Percentiles rank a stretch among this genome's conserved stretches.
These are phyloP conservation scores for Fusarium equiseti DNA, from an alignment of 2,329 filamentous ascomycete species.

Conservation along the genomic window DNA sequence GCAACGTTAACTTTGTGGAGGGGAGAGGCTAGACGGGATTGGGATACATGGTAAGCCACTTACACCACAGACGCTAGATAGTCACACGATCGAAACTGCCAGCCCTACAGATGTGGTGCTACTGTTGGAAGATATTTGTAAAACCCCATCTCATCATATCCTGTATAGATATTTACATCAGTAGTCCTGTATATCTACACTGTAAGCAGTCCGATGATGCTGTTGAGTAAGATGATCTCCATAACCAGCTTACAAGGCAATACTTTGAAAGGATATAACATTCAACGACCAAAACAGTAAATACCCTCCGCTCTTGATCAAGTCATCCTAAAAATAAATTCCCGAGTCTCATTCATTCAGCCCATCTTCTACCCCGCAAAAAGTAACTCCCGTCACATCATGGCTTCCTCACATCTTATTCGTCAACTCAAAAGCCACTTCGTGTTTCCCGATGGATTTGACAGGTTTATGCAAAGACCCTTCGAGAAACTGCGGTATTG, in stretches of 20 bases:
- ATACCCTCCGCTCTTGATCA: background rate
- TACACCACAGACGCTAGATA: constrained; percentile 15
- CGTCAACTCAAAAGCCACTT: constrained; percentile 24
- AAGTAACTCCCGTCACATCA: constrained; percentile 1
- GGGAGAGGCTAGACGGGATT: constrained; percentile 8
- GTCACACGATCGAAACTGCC: constrained; percentile 35
- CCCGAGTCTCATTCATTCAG: constrained; percentile 1
- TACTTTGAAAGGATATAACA: background rate
- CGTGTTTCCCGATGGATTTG: constrained; percentile 21
- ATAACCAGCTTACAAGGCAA: background rate
- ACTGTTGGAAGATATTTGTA: background rate
- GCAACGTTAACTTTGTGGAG: constrained; percentile 23
- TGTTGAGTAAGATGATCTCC: background rate
- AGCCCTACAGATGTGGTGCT: constrained; percentile 23
- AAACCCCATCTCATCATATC: background rate
- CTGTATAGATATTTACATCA: too few species aligned
- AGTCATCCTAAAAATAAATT: constrained; percentile 32
- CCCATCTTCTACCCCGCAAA: constrained; percentile 28
- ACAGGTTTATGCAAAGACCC: background rate
- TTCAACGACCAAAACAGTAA: background rate
- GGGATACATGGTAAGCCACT: constrained; percentile 19
- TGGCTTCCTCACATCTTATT: constrained; percentile 16
- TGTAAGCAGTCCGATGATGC: background rate
- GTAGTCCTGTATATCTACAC: background rate
- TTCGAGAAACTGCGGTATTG: background rate